phyloP scores from a whole-genome alignment of 306 rosid genomes.

The Erythrophleum fordii region DNA sequence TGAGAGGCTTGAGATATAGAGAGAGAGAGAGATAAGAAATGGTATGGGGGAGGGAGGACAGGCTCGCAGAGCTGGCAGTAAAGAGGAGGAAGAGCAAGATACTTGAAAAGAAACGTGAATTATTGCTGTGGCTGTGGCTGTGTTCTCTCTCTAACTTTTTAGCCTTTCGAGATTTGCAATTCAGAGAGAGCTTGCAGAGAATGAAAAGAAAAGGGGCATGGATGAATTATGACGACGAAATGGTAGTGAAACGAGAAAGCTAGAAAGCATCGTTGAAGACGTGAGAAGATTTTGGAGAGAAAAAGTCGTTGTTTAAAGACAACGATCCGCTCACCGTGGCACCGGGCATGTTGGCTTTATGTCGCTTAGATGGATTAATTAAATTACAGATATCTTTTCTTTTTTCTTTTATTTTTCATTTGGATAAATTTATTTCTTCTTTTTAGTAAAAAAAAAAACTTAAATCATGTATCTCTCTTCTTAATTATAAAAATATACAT shows the following conservation, averaged over 20 bases:
- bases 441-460: neutral
- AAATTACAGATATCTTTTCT: neutral
- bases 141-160: constrained; percentile 77
- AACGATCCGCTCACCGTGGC: constrained; percentile 62
- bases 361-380: constrained; percentile 1
- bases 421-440: neutral
- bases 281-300: constrained; percentile 11
- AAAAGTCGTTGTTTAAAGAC: constrained; percentile 60
- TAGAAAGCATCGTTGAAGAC: constrained; percentile 3
- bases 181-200: constrained; percentile 51
- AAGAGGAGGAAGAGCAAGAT: constrained; percentile 40
- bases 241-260: constrained; percentile 31
- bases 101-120: constrained; percentile 70
- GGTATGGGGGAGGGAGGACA: constrained; percentile 65
- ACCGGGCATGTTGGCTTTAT: constrained; percentile 43
- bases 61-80: constrained; percentile 79
- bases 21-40: constrained; percentile 34
- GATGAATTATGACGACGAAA: constrained; percentile 47
- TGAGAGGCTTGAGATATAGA: constrained; percentile 33
- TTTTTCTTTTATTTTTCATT: neutral
- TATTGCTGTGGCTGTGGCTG: constrained; percentile 62
- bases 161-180: constrained; percentile 71
- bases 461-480: too few relatives aligned
- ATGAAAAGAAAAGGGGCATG: constrained; percentile 44
- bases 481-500: too few relatives aligned